Conservation (phyloP, 192 early-diverging fungal genomes). For the Coemansia umbellata region DNA sequence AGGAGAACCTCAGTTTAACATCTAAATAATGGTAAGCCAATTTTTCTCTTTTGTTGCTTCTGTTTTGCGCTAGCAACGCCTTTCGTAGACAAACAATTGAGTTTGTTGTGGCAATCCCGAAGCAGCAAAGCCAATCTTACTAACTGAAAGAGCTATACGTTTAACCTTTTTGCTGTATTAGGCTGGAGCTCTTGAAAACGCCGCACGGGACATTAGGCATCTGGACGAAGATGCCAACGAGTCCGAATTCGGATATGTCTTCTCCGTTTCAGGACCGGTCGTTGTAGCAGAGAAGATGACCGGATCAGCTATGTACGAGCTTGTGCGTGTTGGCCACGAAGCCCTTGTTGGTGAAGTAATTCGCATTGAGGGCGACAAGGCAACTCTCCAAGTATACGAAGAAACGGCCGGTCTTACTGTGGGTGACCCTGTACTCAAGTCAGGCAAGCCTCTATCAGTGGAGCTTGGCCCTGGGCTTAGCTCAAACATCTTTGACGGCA, state of each 20-base stretch:
- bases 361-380: slow-evolving; percentile 98
- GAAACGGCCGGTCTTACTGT: slow-evolving; percentile 99
- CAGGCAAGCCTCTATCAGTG: slow-evolving; percentile 96
- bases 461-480: slow-evolving; percentile 93
- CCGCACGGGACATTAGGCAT: slow-evolving; percentile 72
- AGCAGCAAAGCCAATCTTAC: background rate
- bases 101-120: no score
- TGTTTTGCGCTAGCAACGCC: no score
- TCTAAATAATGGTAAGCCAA: no score
- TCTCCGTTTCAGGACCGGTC: slow-evolving; percentile 97
- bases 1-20: no score
- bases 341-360: slow-evolving; percentile 99
- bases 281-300: slow-evolving; percentile 98
- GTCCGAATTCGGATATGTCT: slow-evolving; percentile 86
- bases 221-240: slow-evolving; percentile 88
- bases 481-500: slow-evolving; percentile 98
- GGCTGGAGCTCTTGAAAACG: slow-evolving; percentile 91
- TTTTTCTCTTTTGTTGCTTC: no score
- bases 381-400: slow-evolving; percentile 99
- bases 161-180: slow-evolving; percentile 18
- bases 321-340: slow-evolving; percentile 97
- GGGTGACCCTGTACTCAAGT: slow-evolving; percentile 97
- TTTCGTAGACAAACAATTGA: no score
- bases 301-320: slow-evolving; percentile 96
- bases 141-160: background rate